phyloP scores from a whole-genome alignment of 805 yeast genomes.

The Yamadazyma sp. region DNA sequence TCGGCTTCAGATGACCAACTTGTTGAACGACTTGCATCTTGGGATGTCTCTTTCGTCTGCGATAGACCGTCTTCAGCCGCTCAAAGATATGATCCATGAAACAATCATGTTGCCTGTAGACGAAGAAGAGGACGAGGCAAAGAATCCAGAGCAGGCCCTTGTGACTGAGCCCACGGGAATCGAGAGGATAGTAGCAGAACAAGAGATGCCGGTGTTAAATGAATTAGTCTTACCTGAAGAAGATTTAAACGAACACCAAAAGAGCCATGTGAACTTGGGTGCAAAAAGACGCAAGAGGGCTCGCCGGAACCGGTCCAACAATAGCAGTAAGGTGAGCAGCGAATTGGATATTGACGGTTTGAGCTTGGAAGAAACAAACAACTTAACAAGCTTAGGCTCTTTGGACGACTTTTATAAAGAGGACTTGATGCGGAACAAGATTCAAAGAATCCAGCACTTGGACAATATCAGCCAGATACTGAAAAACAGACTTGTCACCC shows the following conservation, averaged over 20 bases:
- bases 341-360: slow-evolving; percentile 39
- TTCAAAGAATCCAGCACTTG: slow-evolving; percentile 46
- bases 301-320: slow-evolving; percentile 4
- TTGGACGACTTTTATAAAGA: slow-evolving; percentile 39
- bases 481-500: slow-evolving; percentile 55
- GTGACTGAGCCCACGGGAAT: slow-evolving; percentile 57
- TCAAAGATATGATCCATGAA: slow-evolving; percentile 45
- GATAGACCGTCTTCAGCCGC: slow-evolving; percentile 49
- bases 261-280: slow-evolving; percentile 19
- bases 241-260: slow-evolving; percentile 16
- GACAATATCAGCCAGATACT: slow-evolving; percentile 37
- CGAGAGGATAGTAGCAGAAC: slow-evolving; percentile 45
- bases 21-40: slow-evolving; percentile 39
- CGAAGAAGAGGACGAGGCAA: slow-evolving; percentile 27
- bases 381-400: slow-evolving; percentile 36
- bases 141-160: neutral
- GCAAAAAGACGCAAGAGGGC: slow-evolving; percentile 13
- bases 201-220: slow-evolving; percentile 37
- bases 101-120: slow-evolving; percentile 52
- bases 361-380: slow-evolving; percentile 32
- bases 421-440: slow-evolving; percentile 45
- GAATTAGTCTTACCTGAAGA: slow-evolving; percentile 52
- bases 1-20: slow-evolving; percentile 42
- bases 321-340: slow-evolving; percentile 17
- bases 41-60: slow-evolving; percentile 55